Conservation (phyloP, 441 rosid species). For the Biscutella laevigata region DNA sequence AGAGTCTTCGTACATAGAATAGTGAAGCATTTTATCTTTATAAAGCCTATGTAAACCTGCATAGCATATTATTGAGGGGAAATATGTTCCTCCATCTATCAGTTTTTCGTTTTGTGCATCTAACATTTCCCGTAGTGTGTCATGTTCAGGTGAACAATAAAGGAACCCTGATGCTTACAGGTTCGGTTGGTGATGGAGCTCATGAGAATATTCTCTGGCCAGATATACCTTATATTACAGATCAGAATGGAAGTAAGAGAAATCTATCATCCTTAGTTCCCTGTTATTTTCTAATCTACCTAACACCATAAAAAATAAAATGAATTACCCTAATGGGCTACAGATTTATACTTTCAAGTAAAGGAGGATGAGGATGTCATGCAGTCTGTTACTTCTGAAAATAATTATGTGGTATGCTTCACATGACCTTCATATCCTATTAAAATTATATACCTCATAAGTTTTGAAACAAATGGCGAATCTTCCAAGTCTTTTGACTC, state of each 20-base stretch:
- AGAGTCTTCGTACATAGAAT: neutral
- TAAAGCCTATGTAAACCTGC: neutral
- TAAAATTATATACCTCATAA: neutral
- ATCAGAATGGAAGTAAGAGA: constrained; percentile 74
- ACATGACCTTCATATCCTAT: constrained; percentile 7
- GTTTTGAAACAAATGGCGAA: neutral
- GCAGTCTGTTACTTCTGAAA: constrained; percentile 47
- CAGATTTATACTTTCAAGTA: constrained; percentile 85
- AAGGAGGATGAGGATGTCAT: constrained; percentile 75
- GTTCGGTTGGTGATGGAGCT: constrained; percentile 46
- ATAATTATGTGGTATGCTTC: constrained; percentile 27
- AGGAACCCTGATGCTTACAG: constrained; percentile 72
- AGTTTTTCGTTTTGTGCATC: constrained; percentile 26
- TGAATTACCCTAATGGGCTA: constrained; percentile 18
- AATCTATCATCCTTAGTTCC: neutral
- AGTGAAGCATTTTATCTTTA: neutral
- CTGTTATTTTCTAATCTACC: neutral
- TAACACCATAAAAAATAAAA: neutral
- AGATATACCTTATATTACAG: constrained; percentile 73
- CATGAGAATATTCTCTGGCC: constrained; percentile 84
- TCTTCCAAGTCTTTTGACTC: neutral
- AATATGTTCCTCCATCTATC: constrained; percentile 1
- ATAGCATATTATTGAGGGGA: neutral
- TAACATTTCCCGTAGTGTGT: constrained; percentile 59
- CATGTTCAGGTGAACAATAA: constrained; percentile 68